These are phyloP conservation scores for Exophiala alcalophila DNA, from an alignment of 2,329 filamentous ascomycete genomes.

Conservation along the genomic window DNA sequence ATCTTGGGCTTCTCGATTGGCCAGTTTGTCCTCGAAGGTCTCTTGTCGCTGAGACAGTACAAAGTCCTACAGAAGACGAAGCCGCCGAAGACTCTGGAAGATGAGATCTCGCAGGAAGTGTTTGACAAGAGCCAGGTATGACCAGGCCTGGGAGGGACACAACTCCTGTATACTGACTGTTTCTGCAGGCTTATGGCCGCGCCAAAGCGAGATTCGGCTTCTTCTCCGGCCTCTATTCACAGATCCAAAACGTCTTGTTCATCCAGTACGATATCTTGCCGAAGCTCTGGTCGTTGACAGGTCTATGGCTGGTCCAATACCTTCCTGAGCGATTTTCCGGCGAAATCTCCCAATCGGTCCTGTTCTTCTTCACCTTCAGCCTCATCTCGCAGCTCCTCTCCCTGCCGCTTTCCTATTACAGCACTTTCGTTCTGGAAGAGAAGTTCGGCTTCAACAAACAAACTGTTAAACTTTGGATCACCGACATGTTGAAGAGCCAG, in stretches of 20 bases:
- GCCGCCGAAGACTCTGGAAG: slow-evolving; percentile 79
- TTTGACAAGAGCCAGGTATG: slow-evolving; percentile 88
- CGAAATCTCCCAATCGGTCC: slow-evolving; percentile 88
- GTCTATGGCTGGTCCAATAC: slow-evolving; percentile 68
- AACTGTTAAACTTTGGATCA: slow-evolving; percentile 81
- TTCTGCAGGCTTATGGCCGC: slow-evolving; percentile 73
- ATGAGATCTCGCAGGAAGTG: slow-evolving; percentile 83
- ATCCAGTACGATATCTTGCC: slow-evolving; percentile 90
- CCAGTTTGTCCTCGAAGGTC: slow-evolving; percentile 85
- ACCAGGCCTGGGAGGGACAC: no score
- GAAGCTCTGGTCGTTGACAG: slow-evolving; percentile 81
- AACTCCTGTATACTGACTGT: slow-evolving; percentile 1
- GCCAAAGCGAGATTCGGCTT: slow-evolving; percentile 91
- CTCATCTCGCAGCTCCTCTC: slow-evolving; percentile 75
- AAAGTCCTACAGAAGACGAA: slow-evolving; percentile 74
- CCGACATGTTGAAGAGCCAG: slow-evolving; percentile 88
- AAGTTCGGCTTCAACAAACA: slow-evolving; percentile 99
- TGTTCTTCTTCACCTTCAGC: slow-evolving; percentile 87
- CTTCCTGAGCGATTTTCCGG: slow-evolving; percentile 77
- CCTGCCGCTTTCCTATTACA: slow-evolving; percentile 81
- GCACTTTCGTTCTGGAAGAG: slow-evolving; percentile 93
- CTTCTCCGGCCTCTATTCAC: slow-evolving; percentile 74
- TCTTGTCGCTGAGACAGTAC: slow-evolving; percentile 88
- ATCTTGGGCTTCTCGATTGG: slow-evolving; percentile 91
- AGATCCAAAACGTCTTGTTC: slow-evolving; percentile 83